Percentiles rank a stretch among this genome's conserved stretches.
Evolutionary conservation across 1,284 basidiomycete genomes (phyloP).

Genomic region (Chondrostereum purpureum): DNA sequence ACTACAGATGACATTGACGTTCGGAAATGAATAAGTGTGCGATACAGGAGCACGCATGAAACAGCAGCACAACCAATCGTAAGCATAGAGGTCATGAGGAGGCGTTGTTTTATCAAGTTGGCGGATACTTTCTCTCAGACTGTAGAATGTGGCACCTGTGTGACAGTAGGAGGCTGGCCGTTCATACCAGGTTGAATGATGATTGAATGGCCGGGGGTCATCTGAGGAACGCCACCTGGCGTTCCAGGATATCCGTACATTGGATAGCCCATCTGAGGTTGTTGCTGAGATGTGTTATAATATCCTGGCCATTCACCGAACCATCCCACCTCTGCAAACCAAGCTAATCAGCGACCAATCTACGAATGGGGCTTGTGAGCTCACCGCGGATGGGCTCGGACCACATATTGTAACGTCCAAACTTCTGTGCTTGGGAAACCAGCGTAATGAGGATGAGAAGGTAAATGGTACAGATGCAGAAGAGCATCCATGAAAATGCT

Average conservation of each 20-base stretch:
- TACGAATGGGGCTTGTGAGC: constrained; percentile 11
- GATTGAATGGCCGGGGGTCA: constrained; percentile 57
- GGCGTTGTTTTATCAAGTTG: too few species aligned
- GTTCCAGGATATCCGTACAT: constrained; percentile 14
- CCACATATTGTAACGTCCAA: constrained; percentile 32
- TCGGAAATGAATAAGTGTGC: too few species aligned
- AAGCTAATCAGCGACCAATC: neutral
- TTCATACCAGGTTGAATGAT: constrained; percentile 62
- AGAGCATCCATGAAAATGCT: constrained; percentile 72
- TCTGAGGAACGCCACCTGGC: constrained; percentile 24
- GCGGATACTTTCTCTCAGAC: too few species aligned
- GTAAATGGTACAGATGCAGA: constrained; percentile 47
- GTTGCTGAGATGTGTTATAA: constrained; percentile 36
- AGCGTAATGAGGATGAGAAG: constrained; percentile 29
- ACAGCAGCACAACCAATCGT: too few species aligned
- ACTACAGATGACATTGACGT: too few species aligned
- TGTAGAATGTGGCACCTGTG: constrained; percentile 43
- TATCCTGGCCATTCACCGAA: constrained; percentile 44
- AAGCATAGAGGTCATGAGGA: too few species aligned
- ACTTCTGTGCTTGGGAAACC: constrained; percentile 31
- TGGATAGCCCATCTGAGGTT: constrained; percentile 11
- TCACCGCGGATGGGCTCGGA: constrained; percentile 40
- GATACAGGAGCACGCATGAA: too few species aligned
- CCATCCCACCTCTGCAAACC: constrained; percentile 37
- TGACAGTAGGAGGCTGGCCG: constrained; percentile 55